phyloP scores from a whole-genome alignment of 2,329 filamentous ascomycete species.

The Fusarium torreyae region DNA sequence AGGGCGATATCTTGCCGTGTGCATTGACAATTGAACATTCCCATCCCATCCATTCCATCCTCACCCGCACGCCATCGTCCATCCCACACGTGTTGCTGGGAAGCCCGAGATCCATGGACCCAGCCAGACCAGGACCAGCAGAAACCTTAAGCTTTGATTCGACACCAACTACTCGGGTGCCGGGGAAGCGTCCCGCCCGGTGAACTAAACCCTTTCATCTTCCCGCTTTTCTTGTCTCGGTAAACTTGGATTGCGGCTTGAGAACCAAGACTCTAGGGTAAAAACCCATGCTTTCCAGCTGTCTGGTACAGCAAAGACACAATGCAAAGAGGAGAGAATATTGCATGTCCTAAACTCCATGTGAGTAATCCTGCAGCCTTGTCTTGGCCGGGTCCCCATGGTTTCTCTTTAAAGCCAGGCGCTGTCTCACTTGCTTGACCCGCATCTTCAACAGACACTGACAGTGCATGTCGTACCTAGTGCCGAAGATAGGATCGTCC shows the following conservation, averaged over 20 bases:
- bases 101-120: conserved; percentile 2
- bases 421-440: conserved; percentile 14
- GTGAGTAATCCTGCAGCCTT: conserved; percentile 26
- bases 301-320: too few relatives aligned
- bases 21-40: too few relatives aligned
- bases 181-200: conserved; percentile 40
- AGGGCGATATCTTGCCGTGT: not conserved
- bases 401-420: not conserved
- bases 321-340: not conserved
- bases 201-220: too few relatives aligned
- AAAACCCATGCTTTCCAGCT: not conserved
- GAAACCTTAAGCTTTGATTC: conserved; percentile 30
- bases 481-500: not conserved
- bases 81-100: conserved; percentile 1
- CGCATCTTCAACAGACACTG: conserved; percentile 1
- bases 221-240: conserved; percentile 23
- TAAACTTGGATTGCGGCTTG: not conserved
- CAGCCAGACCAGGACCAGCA: not conserved
- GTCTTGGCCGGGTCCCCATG: not conserved
- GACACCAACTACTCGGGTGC: conserved; percentile 39
- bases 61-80: not conserved
- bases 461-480: not conserved
- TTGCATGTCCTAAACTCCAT: conserved; percentile 14
- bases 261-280: conserved; percentile 19
- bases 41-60: not conserved